Evolutionary conservation across 306 rosid species (phyloP), one percentile per base, ranked within the genome.

Genomic region (Luffa acutangula): DNA sequence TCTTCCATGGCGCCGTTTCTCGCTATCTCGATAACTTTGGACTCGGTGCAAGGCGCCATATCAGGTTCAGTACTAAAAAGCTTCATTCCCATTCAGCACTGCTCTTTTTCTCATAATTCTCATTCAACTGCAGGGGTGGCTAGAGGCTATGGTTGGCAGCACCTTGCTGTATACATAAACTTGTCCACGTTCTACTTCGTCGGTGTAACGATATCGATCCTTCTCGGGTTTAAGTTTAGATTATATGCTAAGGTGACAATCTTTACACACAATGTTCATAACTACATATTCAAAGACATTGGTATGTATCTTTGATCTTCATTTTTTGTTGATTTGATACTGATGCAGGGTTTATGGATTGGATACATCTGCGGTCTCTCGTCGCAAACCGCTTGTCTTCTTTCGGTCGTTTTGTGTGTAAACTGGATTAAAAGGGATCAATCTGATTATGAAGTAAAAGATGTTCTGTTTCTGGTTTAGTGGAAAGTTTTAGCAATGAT

Each of bases 81-180:
- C 20, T 13, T 37, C 49, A 1, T 36, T 65, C 31, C 33, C 74
- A 37, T 66, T 66, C 74, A 66, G 1, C 51, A 18, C 14, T 66
- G 49, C 48, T 9, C 0, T 39, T 0, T 7, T 39, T 66, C 51
- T 66, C 13, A 66, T 18, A 7, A 18, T 9, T 66, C 31, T 18
- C 33, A 36, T 66, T 66, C 21, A 80, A 1, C 39, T 85, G 79
- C 86, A 94, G 95, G 97, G 31, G 96, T 89, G 83, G 89, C 84
- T 31, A 89, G 97, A 87, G 98, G 97, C 76, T 87, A 93, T 65
- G 97, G 96, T 11, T 88, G 87, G 91, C 97, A 92, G 82, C 91
- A 90, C 39, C 81, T 92, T 51, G 97, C 78, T 46, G 88, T 84
- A 45, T 92, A 70, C 80, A 86, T 87, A 36, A 92, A 94, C 85